Base-by-base conservation (phyloP, 768 basidiomycete species). In the Suillus hirtellus region DNA sequence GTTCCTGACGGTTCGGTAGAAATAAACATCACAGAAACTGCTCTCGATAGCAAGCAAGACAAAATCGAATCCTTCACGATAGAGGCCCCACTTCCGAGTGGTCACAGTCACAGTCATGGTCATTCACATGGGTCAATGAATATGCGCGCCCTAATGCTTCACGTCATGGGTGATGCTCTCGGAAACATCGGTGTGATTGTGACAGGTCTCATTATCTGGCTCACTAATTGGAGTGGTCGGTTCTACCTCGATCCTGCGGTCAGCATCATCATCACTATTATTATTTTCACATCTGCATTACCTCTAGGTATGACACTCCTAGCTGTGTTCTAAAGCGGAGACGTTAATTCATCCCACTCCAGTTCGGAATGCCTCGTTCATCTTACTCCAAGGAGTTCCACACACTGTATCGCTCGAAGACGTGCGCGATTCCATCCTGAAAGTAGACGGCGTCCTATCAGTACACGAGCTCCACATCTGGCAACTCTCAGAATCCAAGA, bases 121-220 rank as follows among this genome's bases (percentile, higher is more conserved):
- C 78, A 84, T 73, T 68, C 77, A 24, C 86, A 88, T 69, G 66
- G 71, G 31, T 93, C 89, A 0, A 99, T 99, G 97, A 99, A 99
- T 77, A 98, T 99, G 96, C 90, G 82, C 24, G 97, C 95, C 35
- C 82, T 99, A 1, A 80, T 99, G 43, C 78, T 99, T 40, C 97
- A 99, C 74, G 97, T 99, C 49, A 75, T 99, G 55, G 96, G 96
- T 42, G 96, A 99, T 78, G 96, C 96, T 60, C 84, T 99, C 31
- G 97, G 97, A 55, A 99, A 99, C 75, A 92, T 99, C 65, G 96
- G 97, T 60, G 97, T 99, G 65, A 97, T 99, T 65, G 88, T 90
- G 35, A 93, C 96, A 5, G 97, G 97, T 62, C 85, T 99, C 15
- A 80, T 99, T 71, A 97, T 99, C 71, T 96, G 94, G 95, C 83